Conservation (phyloP, 2,329 filamentous ascomycete species). For the Alternaria sp. region DNA sequence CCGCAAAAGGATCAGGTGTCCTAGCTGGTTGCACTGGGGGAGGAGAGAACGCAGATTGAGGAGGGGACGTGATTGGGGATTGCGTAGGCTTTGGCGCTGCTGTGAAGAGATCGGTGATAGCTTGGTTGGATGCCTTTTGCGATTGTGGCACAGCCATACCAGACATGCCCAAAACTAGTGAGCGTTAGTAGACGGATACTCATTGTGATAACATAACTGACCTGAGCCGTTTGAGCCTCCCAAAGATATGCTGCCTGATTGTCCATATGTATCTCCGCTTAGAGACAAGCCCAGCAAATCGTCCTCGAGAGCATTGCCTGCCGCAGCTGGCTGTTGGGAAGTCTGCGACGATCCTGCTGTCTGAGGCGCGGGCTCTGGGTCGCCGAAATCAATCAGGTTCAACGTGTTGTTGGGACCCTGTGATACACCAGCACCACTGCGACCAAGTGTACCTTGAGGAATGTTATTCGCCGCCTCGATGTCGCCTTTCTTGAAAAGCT, state of each 20-base stretch:
- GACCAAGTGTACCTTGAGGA: constrained; percentile 77
- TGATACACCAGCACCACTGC: constrained; percentile 66
- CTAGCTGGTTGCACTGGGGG: constrained; percentile 42
- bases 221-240: constrained; percentile 61
- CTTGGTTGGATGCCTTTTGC: constrained; percentile 54
- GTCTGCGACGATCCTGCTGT: constrained; percentile 41
- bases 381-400: constrained; percentile 92
- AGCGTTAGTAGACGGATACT: constrained; percentile 14
- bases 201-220: constrained; percentile 7
- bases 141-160: constrained; percentile 40
- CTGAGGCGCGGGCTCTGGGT: constrained; percentile 59
- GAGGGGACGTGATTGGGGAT: constrained; percentile 55
- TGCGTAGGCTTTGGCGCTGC: constrained; percentile 51
- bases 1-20: constrained; percentile 65
- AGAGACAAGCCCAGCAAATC: constrained; percentile 90
- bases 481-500: constrained; percentile 94
- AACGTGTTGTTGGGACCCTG: constrained; percentile 77
- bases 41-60: constrained; percentile 49
- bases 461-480: constrained; percentile 82
- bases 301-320: constrained; percentile 77
- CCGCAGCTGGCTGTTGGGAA: constrained; percentile 54
- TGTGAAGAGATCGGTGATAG: constrained; percentile 65
- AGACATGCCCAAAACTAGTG: constrained; percentile 40
- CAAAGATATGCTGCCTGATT: constrained; percentile 82
- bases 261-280: constrained; percentile 68